A percentile compares a stretch with the other conserved stretches of the same genome.
These are phyloP conservation scores for Pseudocohnilembus persalinus DNA, from an alignment of 169 alveolate species.

Conservation along the genomic window DNA sequence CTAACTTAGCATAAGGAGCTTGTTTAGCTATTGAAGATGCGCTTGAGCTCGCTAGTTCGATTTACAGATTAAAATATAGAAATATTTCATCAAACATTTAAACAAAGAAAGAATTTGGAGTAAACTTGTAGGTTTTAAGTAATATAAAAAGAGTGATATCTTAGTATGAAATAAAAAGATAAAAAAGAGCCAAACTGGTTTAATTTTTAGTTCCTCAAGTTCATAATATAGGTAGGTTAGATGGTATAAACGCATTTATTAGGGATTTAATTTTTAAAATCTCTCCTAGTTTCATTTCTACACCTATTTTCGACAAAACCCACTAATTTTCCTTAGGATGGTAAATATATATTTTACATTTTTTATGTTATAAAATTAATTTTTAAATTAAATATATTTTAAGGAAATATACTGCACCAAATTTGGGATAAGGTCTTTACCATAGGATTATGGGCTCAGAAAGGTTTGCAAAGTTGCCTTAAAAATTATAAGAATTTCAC, in stretches of 20 bases:
- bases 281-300: not conserved
- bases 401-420: conserved; percentile 12
- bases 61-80: too few species aligned
- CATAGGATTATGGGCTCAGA: not conserved
- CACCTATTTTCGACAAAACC: not conserved
- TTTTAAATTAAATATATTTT: too few species aligned
- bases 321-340: conserved; percentile 18
- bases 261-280: conserved; percentile 1
- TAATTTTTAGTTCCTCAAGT: not conserved
- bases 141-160: not conserved
- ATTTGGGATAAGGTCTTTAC: conserved; percentile 9
- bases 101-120: not conserved
- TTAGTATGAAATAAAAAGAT: not conserved
- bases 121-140: not conserved
- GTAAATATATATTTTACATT: too few species aligned
- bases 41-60: conserved; percentile 6
- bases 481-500: not conserved
- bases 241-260: not conserved
- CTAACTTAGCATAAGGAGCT: conserved; percentile 11
- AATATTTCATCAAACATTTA: not conserved
- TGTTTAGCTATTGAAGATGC: conserved; percentile 16
- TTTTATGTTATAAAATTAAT: too few species aligned
- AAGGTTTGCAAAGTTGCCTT: conserved; percentile 1
- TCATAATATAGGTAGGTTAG: conserved; percentile 13
- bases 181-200: not conserved